Conservation (phyloP, 768 basidiomycete genomes). For the Steccherinum ochraceum region DNA sequence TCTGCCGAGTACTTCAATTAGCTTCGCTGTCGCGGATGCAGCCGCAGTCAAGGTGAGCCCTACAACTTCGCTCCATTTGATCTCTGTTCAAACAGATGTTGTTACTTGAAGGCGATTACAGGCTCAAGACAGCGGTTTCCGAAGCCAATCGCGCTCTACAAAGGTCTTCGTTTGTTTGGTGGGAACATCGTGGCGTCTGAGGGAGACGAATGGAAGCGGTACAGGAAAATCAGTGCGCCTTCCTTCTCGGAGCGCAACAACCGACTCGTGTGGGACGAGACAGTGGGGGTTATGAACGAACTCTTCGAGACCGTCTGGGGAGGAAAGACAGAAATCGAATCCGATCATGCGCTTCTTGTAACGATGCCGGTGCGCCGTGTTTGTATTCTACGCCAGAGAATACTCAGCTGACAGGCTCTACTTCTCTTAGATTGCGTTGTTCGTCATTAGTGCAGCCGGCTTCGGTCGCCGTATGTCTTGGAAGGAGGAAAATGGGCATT, state of each 20-base stretch:
- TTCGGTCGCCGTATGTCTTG: constrained; percentile 48
- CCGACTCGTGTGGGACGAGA: constrained; percentile 33
- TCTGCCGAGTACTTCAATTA: constrained; percentile 7
- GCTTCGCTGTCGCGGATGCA: constrained; percentile 12
- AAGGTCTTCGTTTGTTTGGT: constrained; percentile 43
- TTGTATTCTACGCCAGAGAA: not conserved
- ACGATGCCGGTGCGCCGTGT: constrained; percentile 43
- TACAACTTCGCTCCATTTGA: too few species aligned
- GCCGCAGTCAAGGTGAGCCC: constrained; percentile 9
- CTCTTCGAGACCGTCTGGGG: constrained; percentile 41
- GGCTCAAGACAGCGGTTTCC: constrained; percentile 46
- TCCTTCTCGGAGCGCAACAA: constrained; percentile 58
- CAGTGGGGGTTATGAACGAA: constrained; percentile 24
- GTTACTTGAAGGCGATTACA: constrained; percentile 38
- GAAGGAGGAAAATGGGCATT: constrained; percentile 34
- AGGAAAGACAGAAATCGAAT: constrained; percentile 29
- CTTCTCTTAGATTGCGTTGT: constrained; percentile 40
- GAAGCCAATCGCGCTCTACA: constrained; percentile 46
- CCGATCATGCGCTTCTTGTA: constrained; percentile 45
- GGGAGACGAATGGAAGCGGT: constrained; percentile 59
- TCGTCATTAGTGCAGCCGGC: constrained; percentile 50
- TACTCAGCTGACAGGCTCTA: too few species aligned
- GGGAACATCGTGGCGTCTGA: constrained; percentile 60
- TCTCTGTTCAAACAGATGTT: too few species aligned
- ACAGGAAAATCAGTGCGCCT: constrained; percentile 54